phyloP scores from a whole-genome alignment of 176 grass and related monocot species.

The Canna indica region DNA sequence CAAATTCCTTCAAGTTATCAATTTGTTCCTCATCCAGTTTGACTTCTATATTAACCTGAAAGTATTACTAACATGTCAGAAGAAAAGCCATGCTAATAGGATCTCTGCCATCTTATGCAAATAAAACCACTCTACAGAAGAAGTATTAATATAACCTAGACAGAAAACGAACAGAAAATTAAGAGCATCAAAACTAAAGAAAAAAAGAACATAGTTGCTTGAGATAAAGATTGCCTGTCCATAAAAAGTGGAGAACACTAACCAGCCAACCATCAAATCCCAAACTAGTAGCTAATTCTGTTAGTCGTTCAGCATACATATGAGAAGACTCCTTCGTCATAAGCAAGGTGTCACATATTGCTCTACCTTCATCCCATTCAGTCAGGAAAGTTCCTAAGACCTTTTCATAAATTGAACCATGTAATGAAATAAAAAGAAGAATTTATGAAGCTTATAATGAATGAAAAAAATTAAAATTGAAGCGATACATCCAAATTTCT shows the following conservation, averaged over 20 bases:
- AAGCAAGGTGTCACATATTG: constrained; percentile 56
- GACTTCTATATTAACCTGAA: constrained; percentile 86
- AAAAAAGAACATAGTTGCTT: neutral
- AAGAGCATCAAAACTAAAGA: neutral
- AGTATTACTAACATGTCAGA: constrained; percentile 31
- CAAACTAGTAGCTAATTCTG: constrained; percentile 53
- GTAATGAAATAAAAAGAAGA: neutral
- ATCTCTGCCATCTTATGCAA: neutral
- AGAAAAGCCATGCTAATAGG: neutral
- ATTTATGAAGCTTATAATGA: neutral
- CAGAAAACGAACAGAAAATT: neutral
- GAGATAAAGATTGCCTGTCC: neutral
- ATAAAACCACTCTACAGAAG: neutral
- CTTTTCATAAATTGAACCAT: constrained; percentile 24
- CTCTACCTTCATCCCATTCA: constrained; percentile 61
- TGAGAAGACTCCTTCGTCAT: constrained; percentile 49
- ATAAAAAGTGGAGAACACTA: constrained; percentile 19
- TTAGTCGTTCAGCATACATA: constrained; percentile 68
- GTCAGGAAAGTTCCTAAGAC: constrained; percentile 71
- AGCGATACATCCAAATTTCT: no score
- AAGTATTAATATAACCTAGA: neutral
- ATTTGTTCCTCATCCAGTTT: constrained; percentile 45
- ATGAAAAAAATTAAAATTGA: neutral
- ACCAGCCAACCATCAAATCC: constrained; percentile 97
- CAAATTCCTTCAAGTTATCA: constrained; percentile 80